These are phyloP conservation scores for Dipteronia sinensis DNA, from an alignment of 345 rosid species.

Conservation along the genomic window DNA sequence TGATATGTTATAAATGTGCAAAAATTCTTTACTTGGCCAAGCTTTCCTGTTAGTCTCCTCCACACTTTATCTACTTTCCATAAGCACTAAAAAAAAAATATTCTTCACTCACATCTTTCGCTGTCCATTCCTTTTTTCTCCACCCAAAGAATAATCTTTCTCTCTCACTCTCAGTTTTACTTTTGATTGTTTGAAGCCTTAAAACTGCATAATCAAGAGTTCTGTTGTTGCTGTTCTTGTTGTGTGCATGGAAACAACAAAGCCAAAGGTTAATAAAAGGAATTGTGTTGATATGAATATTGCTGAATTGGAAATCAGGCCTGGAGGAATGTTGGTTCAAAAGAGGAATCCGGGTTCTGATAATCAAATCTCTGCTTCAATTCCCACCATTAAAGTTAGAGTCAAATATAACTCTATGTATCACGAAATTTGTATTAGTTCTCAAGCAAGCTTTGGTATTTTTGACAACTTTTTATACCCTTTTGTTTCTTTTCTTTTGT, in stretches of 20 bases:
- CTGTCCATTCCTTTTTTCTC: slow-evolving; percentile 21
- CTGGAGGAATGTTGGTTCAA: slow-evolving; percentile 75
- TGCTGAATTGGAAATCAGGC: slow-evolving; percentile 59
- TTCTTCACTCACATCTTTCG: slow-evolving; percentile 18
- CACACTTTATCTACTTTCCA: slow-evolving; percentile 6
- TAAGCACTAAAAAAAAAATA: no score
- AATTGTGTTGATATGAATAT: slow-evolving; percentile 14
- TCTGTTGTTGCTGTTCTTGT: no score
- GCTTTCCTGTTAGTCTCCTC: slow-evolving; percentile 9
- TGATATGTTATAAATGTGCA: no score
- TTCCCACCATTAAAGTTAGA: slow-evolving; percentile 45
- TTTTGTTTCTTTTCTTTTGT: not conserved
- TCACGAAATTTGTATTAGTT: slow-evolving; percentile 42
- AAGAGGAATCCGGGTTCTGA: slow-evolving; percentile 37
- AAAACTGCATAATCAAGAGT: no score
- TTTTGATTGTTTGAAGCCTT: no score
- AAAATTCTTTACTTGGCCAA: not conserved
- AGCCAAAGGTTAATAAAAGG: slow-evolving; percentile 19
- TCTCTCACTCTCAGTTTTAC: not conserved
- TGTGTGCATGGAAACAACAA: slow-evolving; percentile 18
- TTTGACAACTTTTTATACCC: not conserved
- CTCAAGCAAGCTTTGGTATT: slow-evolving; percentile 61
- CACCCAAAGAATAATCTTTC: not conserved
- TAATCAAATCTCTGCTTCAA: slow-evolving; percentile 26
- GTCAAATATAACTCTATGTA: slow-evolving; percentile 46